Base-by-base conservation (phyloP, 1,139 yeast species). In the Pichia cactophila region DNA sequence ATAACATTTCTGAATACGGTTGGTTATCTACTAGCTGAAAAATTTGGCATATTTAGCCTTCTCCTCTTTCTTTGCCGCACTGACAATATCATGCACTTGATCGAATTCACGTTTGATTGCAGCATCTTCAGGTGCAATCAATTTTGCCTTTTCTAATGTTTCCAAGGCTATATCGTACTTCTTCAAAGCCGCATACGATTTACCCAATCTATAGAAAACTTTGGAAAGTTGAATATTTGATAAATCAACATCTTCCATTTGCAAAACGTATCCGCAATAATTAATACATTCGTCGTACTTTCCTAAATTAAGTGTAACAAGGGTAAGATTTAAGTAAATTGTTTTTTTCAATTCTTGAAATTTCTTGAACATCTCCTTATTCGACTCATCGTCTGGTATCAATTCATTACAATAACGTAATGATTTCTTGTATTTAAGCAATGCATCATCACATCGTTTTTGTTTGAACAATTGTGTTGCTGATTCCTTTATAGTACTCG, bases 321-420 rank as follows among this genome's bases (percentile, higher is more conserved):
- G 65, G 1, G 86, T 73, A 31, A 84, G 55, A 58, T 85, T 85
- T 54, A 83, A 68, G 57, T 78, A 83, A 1, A 83, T 51, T 53
- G 81, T 81, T 64, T 74, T 78, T 63, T 83, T 84, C 59, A 83
- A 63, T 0, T 72, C 77, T 40, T 68, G 58, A 58, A 81, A 85
- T 56, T 77, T 75, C 2, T 54, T 55, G 56, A 66, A 73, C 68
- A 75, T 70, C 37, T 76, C 78, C 9, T 79, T 75, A 54, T 82
- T 83, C 39, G 81, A 78, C 44, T 82, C 89, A 38, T 68, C 68
- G 58, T 84, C 94, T 0, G 94, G 94, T 17, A 81, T 71, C 56
- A 74, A 78, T 61, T 83, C 92, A 72, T 81, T 80, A 33, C 82
- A 75, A 57, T 84, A 85, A 50, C 87, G 68, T 47, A 83, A 64